A percentile compares a stretch with the other conserved stretches of the same genome.
Evolutionary conservation across 257 asterid species (phyloP).

Genomic region (Henckelia pumila): DNA sequence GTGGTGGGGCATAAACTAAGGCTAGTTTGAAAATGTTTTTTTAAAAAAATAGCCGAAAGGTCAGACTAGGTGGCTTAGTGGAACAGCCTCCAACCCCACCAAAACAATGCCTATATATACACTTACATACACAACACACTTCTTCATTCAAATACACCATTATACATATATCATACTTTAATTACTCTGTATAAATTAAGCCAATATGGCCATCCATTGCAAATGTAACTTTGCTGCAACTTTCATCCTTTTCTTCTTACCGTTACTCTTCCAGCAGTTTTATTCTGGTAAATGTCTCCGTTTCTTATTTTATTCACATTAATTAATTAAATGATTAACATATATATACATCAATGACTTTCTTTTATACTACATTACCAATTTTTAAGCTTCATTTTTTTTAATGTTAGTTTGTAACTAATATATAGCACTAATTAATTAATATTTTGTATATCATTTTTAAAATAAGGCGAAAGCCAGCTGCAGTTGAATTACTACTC

Average conservation of each 20-base stretch:
- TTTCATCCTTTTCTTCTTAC: slow-evolving; percentile 38
- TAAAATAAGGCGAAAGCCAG: slow-evolving; percentile 38
- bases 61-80: slow-evolving; percentile 37
- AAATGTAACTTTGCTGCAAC: slow-evolving; percentile 19
- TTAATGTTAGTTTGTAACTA: too few relatives aligned
- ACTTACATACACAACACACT: background rate
- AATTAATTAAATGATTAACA: too few relatives aligned
- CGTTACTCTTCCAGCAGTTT: slow-evolving; percentile 46
- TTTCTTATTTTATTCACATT: background rate
- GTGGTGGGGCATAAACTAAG: too few relatives aligned
- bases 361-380: too few relatives aligned
- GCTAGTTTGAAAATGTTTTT: too few relatives aligned
- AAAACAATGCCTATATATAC: slow-evolving; percentile 19
- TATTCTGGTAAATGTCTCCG: slow-evolving; percentile 34
- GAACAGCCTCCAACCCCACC: slow-evolving; percentile 22
- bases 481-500: slow-evolving; percentile 61
- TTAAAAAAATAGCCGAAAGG: slow-evolving; percentile 29
- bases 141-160: background rate
- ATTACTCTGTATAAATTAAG: background rate
- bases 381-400: too few relatives aligned
- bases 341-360: too few relatives aligned
- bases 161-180: background rate
- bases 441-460: too few relatives aligned
- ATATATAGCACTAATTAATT: too few relatives aligned
- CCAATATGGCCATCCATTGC: slow-evolving; percentile 32